Percentiles rank a stretch among this genome's conserved stretches.
Evolutionary conservation across 2,329 filamentous ascomycete genomes (phyloP).

Genomic region (Hymenoscyphus albidus): DNA sequence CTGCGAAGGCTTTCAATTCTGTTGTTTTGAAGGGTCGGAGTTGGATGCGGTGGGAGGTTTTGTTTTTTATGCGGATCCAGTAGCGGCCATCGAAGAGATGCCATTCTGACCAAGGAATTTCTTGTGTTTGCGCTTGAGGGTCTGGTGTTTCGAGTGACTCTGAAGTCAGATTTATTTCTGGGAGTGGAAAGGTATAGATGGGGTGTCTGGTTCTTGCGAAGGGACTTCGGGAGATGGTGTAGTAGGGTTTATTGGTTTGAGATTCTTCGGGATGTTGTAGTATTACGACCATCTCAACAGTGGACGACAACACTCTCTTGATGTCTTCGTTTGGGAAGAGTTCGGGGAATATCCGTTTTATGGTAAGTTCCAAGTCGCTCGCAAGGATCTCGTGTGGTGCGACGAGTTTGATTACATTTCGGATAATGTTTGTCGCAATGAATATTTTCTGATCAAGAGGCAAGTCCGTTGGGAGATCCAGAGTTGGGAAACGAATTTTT

Average conservation of each 20-base stretch:
- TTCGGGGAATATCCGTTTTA: slow-evolving; percentile 41
- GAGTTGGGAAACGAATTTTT: slow-evolving; percentile 19
- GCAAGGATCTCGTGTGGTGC: slow-evolving; percentile 44
- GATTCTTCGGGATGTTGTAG: slow-evolving; percentile 7
- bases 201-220: no score
- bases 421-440: slow-evolving; percentile 43
- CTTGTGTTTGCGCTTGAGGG: background rate
- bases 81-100: slow-evolving; percentile 55
- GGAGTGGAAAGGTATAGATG: slow-evolving; percentile 30
- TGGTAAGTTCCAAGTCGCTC: slow-evolving; percentile 40
- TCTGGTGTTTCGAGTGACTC: background rate
- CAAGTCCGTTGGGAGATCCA: slow-evolving; percentile 11
- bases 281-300: slow-evolving; percentile 26
- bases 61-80: slow-evolving; percentile 49
- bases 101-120: slow-evolving; percentile 25
- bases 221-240: slow-evolving; percentile 24
- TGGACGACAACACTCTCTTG: slow-evolving; percentile 14
- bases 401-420: slow-evolving; percentile 46
- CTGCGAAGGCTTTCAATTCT: slow-evolving; percentile 9
- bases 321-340: slow-evolving; percentile 6
- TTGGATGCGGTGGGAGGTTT: slow-evolving; percentile 2
- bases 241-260: slow-evolving; percentile 3
- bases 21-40: slow-evolving; percentile 22
- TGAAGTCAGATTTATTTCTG: slow-evolving; percentile 40
- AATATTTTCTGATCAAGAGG: slow-evolving; percentile 10